Base-by-base conservation (phyloP, 148 eudicot species). In the Cornus kousa region DNA sequence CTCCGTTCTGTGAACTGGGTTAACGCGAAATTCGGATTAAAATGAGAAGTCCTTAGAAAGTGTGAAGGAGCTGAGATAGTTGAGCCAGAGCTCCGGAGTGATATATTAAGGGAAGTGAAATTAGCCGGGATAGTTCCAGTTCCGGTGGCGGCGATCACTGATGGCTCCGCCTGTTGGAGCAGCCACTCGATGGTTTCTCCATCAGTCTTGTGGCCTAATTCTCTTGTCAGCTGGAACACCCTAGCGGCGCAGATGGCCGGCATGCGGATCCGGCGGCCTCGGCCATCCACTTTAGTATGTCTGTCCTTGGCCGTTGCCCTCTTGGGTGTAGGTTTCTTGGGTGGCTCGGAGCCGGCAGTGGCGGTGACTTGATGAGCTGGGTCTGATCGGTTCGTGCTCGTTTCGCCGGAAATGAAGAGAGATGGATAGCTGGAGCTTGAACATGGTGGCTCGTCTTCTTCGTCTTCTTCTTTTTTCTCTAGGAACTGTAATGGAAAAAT, bases 171-270 rank as follows among this genome's bases (percentile, higher is more conserved):
- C 81, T 87, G 89, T 57, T 86, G 89, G 2, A 86, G 85, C 19
- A 86, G 83, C 89, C 89, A 86, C 79, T 86, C 87, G 55, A 86
- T 83, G 67, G 89, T 86, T 53, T 86, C 89, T 20, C 89, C 89
- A 20, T 86, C 89, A 12, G 89, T 81, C 62, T 83, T 83, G 79
- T 86, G 89, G 60, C 89, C 89, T 5, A 86, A 68, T 67, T 86
- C 89, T 14, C 81, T 39, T 0, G 89, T 87, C 28, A 87, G 89
- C 81, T 87, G 89, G 32, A 87, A 87, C 20, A 87, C 89, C 79
- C 89, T 73, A 33, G 89, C 89, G 32, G 89, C 89, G 53, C 89
- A 87, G 7, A 76, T 32, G 1, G 87, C 89, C 12, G 89, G 89
- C 87, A 87, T 87, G 19, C 89, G 87, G 76, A 87, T 87, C 71